These are phyloP conservation scores for Aspergillus pseudoviridinutans DNA, from an alignment of 2,329 filamentous ascomycete species.

Conservation along the genomic window DNA sequence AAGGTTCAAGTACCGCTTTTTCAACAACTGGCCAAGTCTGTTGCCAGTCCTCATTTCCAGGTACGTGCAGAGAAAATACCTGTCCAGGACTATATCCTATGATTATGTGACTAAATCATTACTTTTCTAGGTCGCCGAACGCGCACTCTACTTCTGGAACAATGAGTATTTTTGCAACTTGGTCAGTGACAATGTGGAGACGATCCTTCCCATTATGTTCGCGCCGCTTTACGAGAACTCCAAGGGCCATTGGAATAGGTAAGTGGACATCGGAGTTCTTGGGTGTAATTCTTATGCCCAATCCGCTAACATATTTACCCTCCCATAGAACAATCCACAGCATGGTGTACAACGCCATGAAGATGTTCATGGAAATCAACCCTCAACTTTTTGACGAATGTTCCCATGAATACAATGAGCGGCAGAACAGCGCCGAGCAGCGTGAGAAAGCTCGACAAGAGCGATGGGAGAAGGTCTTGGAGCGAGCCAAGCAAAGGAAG, in stretches of 20 bases:
- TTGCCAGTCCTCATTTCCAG: constrained; percentile 96
- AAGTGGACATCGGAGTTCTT: constrained; percentile 28
- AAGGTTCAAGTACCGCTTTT: constrained; percentile 98
- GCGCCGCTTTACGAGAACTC: constrained; percentile 97
- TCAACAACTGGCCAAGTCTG: constrained; percentile 94
- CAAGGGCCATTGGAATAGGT: constrained; percentile 99
- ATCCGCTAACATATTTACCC: constrained; percentile 22
- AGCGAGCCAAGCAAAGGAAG: constrained; percentile 71
- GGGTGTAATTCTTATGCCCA: neutral
- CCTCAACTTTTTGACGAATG: constrained; percentile 98
- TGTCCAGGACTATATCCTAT: too few species aligned
- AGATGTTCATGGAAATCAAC: constrained; percentile 99
- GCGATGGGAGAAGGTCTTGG: constrained; percentile 82
- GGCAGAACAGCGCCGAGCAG: constrained; percentile 86
- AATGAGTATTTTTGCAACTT: constrained; percentile 99
- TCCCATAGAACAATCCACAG: constrained; percentile 86
- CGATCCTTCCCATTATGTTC: constrained; percentile 99
- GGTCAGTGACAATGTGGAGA: constrained; percentile 97
- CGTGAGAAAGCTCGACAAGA: constrained; percentile 76
- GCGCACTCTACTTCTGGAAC: constrained; percentile 99
- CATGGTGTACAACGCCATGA: constrained; percentile 99
- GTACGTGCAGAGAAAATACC: constrained; percentile 46
- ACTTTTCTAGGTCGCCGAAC: constrained; percentile 86
- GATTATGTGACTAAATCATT: neutral
- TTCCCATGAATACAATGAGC: constrained; percentile 95